Conservation (phyloP, 2,329 filamentous ascomycete genomes). For the Diaporthe velutina region DNA sequence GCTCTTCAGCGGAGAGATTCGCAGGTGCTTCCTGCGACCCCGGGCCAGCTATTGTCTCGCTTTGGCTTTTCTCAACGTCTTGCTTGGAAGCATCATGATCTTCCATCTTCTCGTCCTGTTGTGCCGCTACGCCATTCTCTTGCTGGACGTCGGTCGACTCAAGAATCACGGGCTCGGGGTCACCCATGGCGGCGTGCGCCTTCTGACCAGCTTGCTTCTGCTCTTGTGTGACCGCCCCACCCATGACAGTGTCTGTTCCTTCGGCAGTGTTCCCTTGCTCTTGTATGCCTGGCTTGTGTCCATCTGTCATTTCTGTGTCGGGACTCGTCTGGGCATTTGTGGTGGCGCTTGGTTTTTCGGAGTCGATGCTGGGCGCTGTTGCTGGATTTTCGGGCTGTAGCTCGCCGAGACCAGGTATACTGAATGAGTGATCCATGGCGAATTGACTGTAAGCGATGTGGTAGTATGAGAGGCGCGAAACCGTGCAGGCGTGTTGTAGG, state of each 20-base stretch:
- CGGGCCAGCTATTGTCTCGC: neutral
- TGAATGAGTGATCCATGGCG: constrained; percentile 39
- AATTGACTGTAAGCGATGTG: neutral
- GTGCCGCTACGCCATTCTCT: neutral
- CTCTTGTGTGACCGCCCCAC: neutral
- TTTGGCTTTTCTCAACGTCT: neutral
- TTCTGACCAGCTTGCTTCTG: neutral
- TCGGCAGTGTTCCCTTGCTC: neutral
- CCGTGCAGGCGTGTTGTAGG: neutral
- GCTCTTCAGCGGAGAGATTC: neutral
- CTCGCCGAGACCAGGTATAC: constrained; percentile 49
- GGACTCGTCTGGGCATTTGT: constrained; percentile 33
- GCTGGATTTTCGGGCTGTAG: constrained; percentile 43
- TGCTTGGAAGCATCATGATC: neutral
- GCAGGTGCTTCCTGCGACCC: neutral
- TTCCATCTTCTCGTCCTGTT: constrained; percentile 32
- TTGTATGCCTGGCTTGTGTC: neutral
- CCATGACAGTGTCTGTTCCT: neutral
- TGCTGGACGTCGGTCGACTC: neutral
- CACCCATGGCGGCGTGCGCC: neutral
- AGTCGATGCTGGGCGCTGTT: constrained; percentile 41
- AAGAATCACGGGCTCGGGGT: neutral
- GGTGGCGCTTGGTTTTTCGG: constrained; percentile 38
- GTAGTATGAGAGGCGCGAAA: neutral
- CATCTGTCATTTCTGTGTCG: constrained; percentile 24